These are phyloP conservation scores for Xylaria sp. DNA, from an alignment of 2,329 filamentous ascomycete species.

Conservation along the genomic window DNA sequence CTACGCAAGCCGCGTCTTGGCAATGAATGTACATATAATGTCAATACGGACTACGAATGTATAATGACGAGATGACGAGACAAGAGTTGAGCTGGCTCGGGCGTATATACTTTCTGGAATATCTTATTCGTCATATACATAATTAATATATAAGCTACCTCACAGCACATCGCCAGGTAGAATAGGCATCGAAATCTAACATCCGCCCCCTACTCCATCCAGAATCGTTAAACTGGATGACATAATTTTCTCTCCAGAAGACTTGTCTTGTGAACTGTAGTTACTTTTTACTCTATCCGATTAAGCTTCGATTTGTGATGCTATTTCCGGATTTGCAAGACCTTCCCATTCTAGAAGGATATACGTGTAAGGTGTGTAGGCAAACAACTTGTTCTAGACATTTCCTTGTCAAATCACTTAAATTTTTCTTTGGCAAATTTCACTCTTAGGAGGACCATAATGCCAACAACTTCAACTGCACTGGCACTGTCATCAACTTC, in stretches of 20 bases:
- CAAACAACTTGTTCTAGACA: too few relatives aligned
- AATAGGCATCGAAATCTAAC: background rate
- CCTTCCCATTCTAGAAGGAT: too few relatives aligned
- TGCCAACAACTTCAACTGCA: too few relatives aligned
- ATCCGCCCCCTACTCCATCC: background rate
- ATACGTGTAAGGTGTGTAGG: too few relatives aligned
- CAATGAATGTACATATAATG: constrained; percentile 32
- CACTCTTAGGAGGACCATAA: too few relatives aligned
- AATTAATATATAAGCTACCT: constrained; percentile 5
- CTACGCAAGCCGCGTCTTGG: constrained; percentile 37
- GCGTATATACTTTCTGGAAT: constrained; percentile 7
- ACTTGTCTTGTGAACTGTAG: too few relatives aligned
- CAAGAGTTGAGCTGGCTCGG: constrained; percentile 23
- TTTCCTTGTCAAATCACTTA: too few relatives aligned
- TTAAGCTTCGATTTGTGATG: too few relatives aligned
- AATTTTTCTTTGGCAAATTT: too few relatives aligned
- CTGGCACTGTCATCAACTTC: too few relatives aligned
- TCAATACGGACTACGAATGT: constrained; percentile 15
- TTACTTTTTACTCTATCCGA: too few relatives aligned
- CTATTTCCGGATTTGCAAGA: too few relatives aligned
- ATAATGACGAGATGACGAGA: constrained; percentile 32
- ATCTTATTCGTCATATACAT: constrained; percentile 21
- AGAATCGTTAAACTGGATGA: background rate
- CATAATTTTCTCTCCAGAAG: background rate
- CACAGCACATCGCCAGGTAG: background rate